Base-by-base conservation (phyloP, 2,329 filamentous ascomycete species). In the Fusarium sp. region DNA sequence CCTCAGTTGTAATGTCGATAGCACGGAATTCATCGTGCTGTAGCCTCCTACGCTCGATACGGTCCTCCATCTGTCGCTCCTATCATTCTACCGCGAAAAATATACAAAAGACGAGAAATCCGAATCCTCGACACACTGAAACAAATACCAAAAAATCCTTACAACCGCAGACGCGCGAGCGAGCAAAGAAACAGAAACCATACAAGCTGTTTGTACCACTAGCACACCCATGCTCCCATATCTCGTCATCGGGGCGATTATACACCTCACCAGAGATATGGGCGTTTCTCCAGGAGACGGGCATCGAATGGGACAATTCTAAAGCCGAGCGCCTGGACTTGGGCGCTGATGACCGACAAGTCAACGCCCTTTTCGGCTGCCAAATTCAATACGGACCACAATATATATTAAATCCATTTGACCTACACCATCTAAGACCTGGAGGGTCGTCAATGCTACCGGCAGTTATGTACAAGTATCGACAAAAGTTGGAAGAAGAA, bases 401-500 rank as follows among this genome's bases (percentile, higher is more conserved):
- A 11, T 77, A 82, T 65, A 67, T 79, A 57, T 66, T 82, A 48
- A 73, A 78, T 30, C 76, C 77, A 6, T 75, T 76, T 59, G 75
- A 82, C 56, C 66, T 79, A 16, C 69, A 69, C 8, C 80, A 74
- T 58, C 74, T 83, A 22, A 75, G 75, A 8, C 75, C 77, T 2
- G 72, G 73, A 12, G 78, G 77, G 8, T 78, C 82, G 51, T 76
- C 81, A 1, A 62, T 80, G 24, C 61, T 68, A 6, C 67, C 75
- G 3, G 46, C 65, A 30, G 64, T 76, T n/a, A 74, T 76, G 51
- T 51, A 58, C 32, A 68, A 73, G 25, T 79, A 79, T 59, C 73
- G 70, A n/a, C 64, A 59, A 4, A 78, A 74, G 59, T 22, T 69
- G 6, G 53, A 53, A 12, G 65, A 77, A 24, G 62, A 77, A 41